These are phyloP conservation scores for Moesziomyces aphidis DNA, from an alignment of 1,284 basidiomycete genomes.

Conservation along the genomic window DNA sequence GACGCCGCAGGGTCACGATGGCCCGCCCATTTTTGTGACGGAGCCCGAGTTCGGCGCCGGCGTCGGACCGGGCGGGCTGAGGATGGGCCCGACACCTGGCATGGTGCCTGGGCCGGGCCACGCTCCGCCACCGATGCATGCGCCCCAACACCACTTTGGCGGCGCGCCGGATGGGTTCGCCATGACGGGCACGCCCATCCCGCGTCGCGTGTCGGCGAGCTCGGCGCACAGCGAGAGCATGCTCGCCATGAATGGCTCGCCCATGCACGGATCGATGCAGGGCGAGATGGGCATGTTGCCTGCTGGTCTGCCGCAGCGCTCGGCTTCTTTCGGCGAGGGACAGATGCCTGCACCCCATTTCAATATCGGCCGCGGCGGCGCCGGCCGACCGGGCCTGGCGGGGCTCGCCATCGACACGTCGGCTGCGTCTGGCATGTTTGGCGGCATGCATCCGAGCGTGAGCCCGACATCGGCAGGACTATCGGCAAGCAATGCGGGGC, in stretches of 20 bases:
- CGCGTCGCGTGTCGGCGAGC: slow-evolving; percentile 42
- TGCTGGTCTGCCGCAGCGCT: slow-evolving; percentile 35
- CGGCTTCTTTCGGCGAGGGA: slow-evolving; percentile 44
- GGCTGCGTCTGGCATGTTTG: slow-evolving; percentile 33
- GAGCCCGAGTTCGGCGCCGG: slow-evolving; percentile 50
- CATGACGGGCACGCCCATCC: slow-evolving; percentile 31
- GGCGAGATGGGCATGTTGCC: slow-evolving; percentile 31
- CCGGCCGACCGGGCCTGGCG: slow-evolving; percentile 16
- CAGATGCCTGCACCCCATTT: slow-evolving; percentile 46
- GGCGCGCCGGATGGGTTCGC: slow-evolving; percentile 19
- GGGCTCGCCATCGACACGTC: slow-evolving; percentile 52
- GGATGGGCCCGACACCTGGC: slow-evolving; percentile 21
- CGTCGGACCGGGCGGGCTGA: slow-evolving; percentile 19
- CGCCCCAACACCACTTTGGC: slow-evolving; percentile 7
- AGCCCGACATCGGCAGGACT: slow-evolving; percentile 43
- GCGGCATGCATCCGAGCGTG: slow-evolving; percentile 26
- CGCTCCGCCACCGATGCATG: slow-evolving; percentile 19
- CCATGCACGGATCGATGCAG: slow-evolving; percentile 42
- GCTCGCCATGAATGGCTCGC: slow-evolving; percentile 40
- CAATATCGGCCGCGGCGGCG: slow-evolving; percentile 22
- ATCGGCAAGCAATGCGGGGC: slow-evolving; percentile 37
- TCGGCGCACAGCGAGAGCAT: slow-evolving; percentile 48
- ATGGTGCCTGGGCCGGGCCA: slow-evolving; percentile 12
- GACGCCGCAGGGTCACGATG: slow-evolving; percentile 52
- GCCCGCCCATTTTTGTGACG: slow-evolving; percentile 60